A percentile compares a stretch with the other conserved stretches of the same genome.
Conservation (phyloP, 2,329 filamentous ascomycete genomes). For the Pseudocercospora musae region DNA sequence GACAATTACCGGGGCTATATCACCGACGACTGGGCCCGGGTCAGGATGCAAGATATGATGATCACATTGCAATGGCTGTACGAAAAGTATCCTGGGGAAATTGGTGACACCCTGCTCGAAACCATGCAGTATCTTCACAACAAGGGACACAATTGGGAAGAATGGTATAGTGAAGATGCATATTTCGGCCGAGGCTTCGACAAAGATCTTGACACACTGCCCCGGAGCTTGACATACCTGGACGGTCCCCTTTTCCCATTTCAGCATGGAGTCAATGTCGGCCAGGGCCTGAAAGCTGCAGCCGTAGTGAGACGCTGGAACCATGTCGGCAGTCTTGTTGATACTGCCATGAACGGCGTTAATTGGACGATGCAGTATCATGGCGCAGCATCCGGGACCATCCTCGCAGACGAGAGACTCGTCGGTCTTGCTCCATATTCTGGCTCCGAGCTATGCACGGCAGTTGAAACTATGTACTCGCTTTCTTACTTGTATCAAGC, state of each 20-base stretch:
- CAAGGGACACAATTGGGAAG: conserved; percentile 33
- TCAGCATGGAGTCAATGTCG: conserved; percentile 49
- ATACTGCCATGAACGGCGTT: conserved; percentile 43
- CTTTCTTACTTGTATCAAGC: conserved; percentile 51
- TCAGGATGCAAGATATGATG: conserved; percentile 45
- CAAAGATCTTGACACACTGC: conserved; percentile 24
- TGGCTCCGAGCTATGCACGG: conserved; percentile 51
- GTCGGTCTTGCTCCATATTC: conserved; percentile 44
- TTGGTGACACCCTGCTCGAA: conserved; percentile 38
- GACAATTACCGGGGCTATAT: conserved; percentile 53
- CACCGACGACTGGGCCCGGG: conserved; percentile 41
- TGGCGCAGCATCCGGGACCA: conserved; percentile 46
- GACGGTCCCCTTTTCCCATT: conserved; percentile 36
- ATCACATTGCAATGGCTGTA: conserved; percentile 50
- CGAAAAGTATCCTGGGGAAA: conserved; percentile 43
- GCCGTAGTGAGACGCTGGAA: conserved; percentile 48
- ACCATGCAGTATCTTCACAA: conserved; percentile 46
- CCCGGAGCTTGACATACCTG: conserved; percentile 21
- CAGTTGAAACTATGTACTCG: conserved; percentile 53
- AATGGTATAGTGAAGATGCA: conserved; percentile 33
- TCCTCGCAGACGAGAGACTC: conserved; percentile 51
- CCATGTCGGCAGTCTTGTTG: conserved; percentile 42
- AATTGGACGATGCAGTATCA: conserved; percentile 51
- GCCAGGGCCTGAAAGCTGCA: conserved; percentile 47
- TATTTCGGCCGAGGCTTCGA: conserved; percentile 28